These are phyloP conservation scores for Epichloe uncinata DNA, from an alignment of 2,329 filamentous ascomycete species.

Conservation along the genomic window DNA sequence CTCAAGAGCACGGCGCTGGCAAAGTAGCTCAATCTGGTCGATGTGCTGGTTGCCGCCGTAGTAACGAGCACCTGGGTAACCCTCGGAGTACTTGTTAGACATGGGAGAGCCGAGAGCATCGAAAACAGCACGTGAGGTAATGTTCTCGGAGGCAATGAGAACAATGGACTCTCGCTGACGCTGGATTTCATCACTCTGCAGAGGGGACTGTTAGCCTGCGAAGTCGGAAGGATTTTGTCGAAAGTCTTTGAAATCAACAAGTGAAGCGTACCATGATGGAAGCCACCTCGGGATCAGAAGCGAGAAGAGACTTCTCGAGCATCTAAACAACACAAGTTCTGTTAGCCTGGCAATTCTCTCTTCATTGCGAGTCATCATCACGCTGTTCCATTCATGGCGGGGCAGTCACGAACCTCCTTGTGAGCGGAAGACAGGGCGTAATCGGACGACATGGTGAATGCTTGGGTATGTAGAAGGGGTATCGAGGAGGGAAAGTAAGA, in stretches of 20 bases:
- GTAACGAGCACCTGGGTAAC: conserved; percentile 94
- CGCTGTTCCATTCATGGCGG: conserved; percentile 9
- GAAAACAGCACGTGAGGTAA: conserved; percentile 95
- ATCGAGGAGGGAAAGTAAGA: neutral
- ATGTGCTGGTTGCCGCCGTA: conserved; percentile 99
- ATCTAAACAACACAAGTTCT: conserved; percentile 42
- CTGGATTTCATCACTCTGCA: conserved; percentile 79
- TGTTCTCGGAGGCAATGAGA: conserved; percentile 97
- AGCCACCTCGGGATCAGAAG: conserved; percentile 87
- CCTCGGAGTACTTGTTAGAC: conserved; percentile 99
- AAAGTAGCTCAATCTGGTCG: conserved; percentile 87
- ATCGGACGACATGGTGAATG: conserved; percentile 27
- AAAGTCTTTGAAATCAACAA: neutral
- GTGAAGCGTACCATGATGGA: conserved; percentile 71
- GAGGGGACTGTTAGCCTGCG: conserved; percentile 16
- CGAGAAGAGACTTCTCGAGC: conserved; percentile 88
- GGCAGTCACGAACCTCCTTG: conserved; percentile 35
- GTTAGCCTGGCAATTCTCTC: neutral
- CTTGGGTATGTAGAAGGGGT: conserved; percentile 1
- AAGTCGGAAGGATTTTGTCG: neutral
- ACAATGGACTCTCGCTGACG: conserved; percentile 97
- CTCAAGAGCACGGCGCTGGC: conserved; percentile 85
- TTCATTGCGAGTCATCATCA: conserved; percentile 4
- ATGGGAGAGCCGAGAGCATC: conserved; percentile 90
- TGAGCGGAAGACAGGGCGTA: conserved; percentile 41